Evolutionary conservation across 2,329 filamentous ascomycete genomes (phyloP), one percentile per base, ranked within the genome.

Genomic region (Microcyclospora tardicrescens): DNA sequence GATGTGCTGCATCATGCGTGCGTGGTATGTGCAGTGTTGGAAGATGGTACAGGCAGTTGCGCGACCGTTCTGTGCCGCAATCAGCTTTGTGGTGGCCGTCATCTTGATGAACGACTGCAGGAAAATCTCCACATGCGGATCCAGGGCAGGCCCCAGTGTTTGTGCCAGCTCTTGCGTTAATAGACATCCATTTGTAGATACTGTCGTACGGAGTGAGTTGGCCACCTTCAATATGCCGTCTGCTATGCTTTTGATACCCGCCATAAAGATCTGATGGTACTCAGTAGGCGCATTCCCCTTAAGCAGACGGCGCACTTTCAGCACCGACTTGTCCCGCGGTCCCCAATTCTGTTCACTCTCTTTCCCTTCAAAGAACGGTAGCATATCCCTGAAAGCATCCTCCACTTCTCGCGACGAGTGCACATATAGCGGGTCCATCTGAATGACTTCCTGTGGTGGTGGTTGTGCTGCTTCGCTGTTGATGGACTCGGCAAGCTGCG

Each of bases 301-400:
- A 36, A 84, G 75, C 16, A 95, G 71, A 46, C 77, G 75, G 37
- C 89, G 77, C 35, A 96, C 63, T 48, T 82, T 87, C 6, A 72
- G 72, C 29, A 86, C 72, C 54, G 75, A 80, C 64, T 89, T 82
- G 59, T 96, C 89, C 58, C 89, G 74, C 49, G 81, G 79, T 51
- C 84, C 59, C 89, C 89, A 96, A 55, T 96, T 96, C 43, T 83
- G 77, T 56, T 96, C 89, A 0, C 81, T 77, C 63, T 96, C 89
- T 56, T 72, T 84, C 37, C 87, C 87, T 49, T 95, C 86, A 45
- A 95, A 95, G 57, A 73, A 72, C 38, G 71, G 70, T 27, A 79
- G 68, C 84, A 96, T 94, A 27, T 83, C 79, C 47, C 75, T 77
- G 57, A 94, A 78, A 1, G 81, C 77, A 16, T 93, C 86, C 43